These are phyloP conservation scores for Pythium rishiriense DNA, from an alignment of 352 stramenopile species.

Conservation along the genomic window DNA sequence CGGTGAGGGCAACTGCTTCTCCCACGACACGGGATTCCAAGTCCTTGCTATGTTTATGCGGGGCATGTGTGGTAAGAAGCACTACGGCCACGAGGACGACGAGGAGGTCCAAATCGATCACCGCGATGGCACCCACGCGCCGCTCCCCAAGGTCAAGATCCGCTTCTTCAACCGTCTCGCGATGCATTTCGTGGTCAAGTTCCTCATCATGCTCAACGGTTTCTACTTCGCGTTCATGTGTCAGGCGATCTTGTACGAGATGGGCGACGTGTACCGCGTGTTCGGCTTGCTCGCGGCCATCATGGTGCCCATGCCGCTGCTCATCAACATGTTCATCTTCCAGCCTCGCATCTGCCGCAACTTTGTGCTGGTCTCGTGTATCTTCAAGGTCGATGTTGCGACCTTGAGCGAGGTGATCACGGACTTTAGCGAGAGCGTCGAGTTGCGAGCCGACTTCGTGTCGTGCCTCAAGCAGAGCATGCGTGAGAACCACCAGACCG, in stretches of 20 bases:
- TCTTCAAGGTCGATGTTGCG: slow-evolving; percentile 49
- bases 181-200: slow-evolving; percentile 25
- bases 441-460: slow-evolving; percentile 54
- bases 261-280: slow-evolving; percentile 11
- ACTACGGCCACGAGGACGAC: slow-evolving; percentile 13
- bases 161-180: slow-evolving; percentile 24
- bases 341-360: slow-evolving; percentile 57
- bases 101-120: neutral
- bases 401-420: slow-evolving; percentile 56
- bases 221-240: slow-evolving; percentile 30
- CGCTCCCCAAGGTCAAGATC: slow-evolving; percentile 20
- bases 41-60: slow-evolving; percentile 15
- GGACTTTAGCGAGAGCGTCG: slow-evolving; percentile 60
- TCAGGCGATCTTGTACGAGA: slow-evolving; percentile 22
- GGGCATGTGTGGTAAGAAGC: slow-evolving; percentile 19
- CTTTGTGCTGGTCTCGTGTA: slow-evolving; percentile 57
- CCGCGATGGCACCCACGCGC: slow-evolving; percentile 1
- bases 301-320: slow-evolving; percentile 36
- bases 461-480: slow-evolving; percentile 34
- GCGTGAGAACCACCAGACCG: slow-evolving; percentile 27
- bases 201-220: slow-evolving; percentile 26
- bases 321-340: slow-evolving; percentile 62
- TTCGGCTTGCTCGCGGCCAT: slow-evolving; percentile 10
- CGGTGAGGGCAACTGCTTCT: slow-evolving; percentile 17
- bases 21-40: slow-evolving; percentile 25